Evolutionary conservation across 352 stramenopile species (phyloP).

Genomic region (Blastocystis sp.): DNA sequence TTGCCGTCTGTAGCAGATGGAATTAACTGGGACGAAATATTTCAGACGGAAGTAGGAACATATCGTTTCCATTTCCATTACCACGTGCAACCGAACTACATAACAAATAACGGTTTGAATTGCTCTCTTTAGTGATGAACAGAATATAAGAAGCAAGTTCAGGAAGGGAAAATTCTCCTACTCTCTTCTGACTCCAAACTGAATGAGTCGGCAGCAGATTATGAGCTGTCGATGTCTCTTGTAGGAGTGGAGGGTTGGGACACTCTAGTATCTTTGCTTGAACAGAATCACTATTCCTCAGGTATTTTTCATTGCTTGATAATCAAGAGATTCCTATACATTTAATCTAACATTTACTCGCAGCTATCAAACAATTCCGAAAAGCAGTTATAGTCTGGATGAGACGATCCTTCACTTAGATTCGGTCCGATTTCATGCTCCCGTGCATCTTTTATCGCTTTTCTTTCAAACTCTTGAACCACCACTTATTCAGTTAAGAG

Average conservation of each 20-base stretch:
- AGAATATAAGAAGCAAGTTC: background rate
- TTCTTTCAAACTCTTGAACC: slow-evolving; percentile 17
- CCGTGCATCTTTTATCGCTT: background rate
- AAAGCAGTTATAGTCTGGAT: background rate
- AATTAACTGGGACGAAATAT: slow-evolving; percentile 12
- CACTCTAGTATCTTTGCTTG: background rate
- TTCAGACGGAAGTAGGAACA: background rate
- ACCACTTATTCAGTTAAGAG: background rate
- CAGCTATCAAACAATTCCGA: background rate
- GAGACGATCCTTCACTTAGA: background rate
- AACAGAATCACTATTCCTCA: background rate
- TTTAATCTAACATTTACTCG: background rate
- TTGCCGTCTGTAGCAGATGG: background rate
- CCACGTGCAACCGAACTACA: slow-evolving; percentile 8
- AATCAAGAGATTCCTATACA: background rate
- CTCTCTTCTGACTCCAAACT: background rate
- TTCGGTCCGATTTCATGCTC: background rate
- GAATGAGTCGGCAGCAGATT: background rate
- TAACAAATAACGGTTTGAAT: background rate
- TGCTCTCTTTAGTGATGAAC: background rate
- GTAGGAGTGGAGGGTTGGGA: background rate
- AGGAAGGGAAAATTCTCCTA: background rate
- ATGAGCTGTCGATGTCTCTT: slow-evolving; percentile 16
- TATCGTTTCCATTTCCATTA: background rate
- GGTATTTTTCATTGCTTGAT: background rate